Base-by-base conservation (phyloP, 2,329 filamentous ascomycete species). In the Penicillium occitanis region DNA sequence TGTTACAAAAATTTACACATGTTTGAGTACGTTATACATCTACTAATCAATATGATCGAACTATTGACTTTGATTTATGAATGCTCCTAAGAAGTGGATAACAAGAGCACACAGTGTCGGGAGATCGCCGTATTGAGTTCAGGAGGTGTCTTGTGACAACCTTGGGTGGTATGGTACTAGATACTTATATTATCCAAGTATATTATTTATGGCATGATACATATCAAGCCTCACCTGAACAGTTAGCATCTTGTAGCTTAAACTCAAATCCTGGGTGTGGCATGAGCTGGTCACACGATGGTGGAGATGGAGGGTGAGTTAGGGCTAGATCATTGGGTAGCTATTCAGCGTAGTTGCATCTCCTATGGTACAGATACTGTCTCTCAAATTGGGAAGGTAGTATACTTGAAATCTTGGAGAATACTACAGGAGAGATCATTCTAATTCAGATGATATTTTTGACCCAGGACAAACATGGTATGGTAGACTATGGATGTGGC, bases 231-330 rank as follows among this genome's bases (percentile, higher is more conserved):
- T 19, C 22, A 11, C 7, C 22, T 44, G 35, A 25, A n/a, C 11
- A 44, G 6, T 17, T 7, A 17, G 11, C 11, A 11, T 59, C 35
- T 59, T 30, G 35, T 60, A 30, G 40, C 7, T 30, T 28, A 5
- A 11, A n/a, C 11, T 46, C 19, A 42, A 11, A 46, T 10, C 28
- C 17, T 1, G 17, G 10, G 5, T 30, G 19, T 33, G 25, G 40
- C 22, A 60, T 60, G 57, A 46, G 57, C 37, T 46, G 57, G 37
- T 60, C 57, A 60, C 40, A 60, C 57, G 57, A 44, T n/a, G 19
- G 37, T 28, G 25, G 33, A n/a, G 40, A 19, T 25, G 40, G 40
- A 22, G 22, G 35, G 57, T 17, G 28, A 35, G 17, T 61, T 62
- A 62, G 60, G 60, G 60, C 60, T 62, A 61, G 33, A 19, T 57